These are phyloP conservation scores for Cymbidium sinense DNA, from an alignment of 106 monocot genomes.

Conservation along the genomic window DNA sequence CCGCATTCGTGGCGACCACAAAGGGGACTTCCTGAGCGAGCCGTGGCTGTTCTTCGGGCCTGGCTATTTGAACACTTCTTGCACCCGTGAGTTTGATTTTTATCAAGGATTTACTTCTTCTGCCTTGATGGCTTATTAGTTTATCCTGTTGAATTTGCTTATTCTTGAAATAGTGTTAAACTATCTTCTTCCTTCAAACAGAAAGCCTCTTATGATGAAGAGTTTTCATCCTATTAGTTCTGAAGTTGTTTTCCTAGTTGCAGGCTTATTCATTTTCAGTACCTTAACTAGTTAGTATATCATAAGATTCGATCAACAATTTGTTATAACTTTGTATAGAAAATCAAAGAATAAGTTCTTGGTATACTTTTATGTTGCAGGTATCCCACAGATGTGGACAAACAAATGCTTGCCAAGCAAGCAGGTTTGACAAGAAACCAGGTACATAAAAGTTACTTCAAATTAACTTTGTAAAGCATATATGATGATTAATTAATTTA, in stretches of 20 bases:
- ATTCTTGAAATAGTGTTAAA: background rate
- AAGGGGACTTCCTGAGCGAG: conserved; percentile 82
- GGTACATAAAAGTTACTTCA: conserved; percentile 18
- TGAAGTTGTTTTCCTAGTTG: no score
- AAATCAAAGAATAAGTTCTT: no score
- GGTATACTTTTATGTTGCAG: conserved; percentile 17
- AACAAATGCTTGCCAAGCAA: conserved; percentile 84
- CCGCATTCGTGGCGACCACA: conserved; percentile 77
- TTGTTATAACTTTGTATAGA: no score
- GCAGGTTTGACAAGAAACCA: conserved; percentile 87
- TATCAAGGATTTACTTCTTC: background rate
- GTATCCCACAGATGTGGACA: conserved; percentile 81
- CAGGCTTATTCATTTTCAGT: no score
- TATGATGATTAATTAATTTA: background rate
- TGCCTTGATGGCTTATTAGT: background rate
- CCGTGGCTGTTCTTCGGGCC: conserved; percentile 76
- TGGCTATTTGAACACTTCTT: conserved; percentile 94
- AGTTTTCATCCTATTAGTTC: no score
- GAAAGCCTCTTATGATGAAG: background rate
- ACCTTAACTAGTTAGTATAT: no score
- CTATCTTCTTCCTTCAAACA: background rate
- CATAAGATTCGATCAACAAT: no score
- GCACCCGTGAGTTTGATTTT: conserved; percentile 58
- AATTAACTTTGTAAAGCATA: background rate
- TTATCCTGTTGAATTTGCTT: background rate